These are phyloP conservation scores for Cyclostephanos invisitatus DNA, from an alignment of 108 stramenopile genomes.

Conservation along the genomic window DNA sequence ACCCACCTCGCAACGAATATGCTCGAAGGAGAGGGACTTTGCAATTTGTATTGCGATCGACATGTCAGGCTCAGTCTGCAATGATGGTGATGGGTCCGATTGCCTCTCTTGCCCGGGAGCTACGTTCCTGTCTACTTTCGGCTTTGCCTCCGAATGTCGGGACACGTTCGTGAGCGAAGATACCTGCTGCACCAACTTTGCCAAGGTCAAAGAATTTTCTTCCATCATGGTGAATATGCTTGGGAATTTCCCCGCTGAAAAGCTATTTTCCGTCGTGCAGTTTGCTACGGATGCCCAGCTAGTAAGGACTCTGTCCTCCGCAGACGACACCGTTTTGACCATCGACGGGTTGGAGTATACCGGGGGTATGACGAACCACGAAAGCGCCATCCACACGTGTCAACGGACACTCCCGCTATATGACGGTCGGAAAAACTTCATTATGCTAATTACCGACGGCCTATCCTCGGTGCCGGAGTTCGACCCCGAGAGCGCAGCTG, in stretches of 20 bases:
- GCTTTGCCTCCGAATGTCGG: constrained; percentile 2
- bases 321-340: constrained; percentile 14
- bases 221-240: constrained; percentile 18
- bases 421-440: constrained; percentile 25
- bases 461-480: constrained; percentile 5
- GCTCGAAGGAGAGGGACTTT: constrained; percentile 17
- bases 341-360: constrained; percentile 18
- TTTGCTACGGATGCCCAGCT: constrained; percentile 26
- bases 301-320: not conserved
- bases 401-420: constrained; percentile 7
- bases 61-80: constrained; percentile 30
- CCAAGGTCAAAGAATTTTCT: constrained; percentile 27
- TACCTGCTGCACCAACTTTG: constrained; percentile 32
- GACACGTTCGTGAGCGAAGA: constrained; percentile 5
- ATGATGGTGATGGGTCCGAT: constrained; percentile 9
- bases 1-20: constrained; percentile 5
- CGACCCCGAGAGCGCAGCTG: constrained; percentile 20
- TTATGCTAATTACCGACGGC: constrained; percentile 43
- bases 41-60: not conserved
- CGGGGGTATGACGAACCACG: constrained; percentile 34
- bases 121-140: constrained; percentile 1
- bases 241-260: constrained; percentile 14
- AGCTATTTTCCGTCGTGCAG: constrained; percentile 33
- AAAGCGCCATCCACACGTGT: constrained; percentile 21
- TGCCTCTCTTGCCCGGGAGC: constrained; percentile 16